Evolutionary conservation across 176 grass and related monocot genomes (phyloP), one percentile per base, ranked within the genome.

Genomic region (Oryza glumipatula): DNA sequence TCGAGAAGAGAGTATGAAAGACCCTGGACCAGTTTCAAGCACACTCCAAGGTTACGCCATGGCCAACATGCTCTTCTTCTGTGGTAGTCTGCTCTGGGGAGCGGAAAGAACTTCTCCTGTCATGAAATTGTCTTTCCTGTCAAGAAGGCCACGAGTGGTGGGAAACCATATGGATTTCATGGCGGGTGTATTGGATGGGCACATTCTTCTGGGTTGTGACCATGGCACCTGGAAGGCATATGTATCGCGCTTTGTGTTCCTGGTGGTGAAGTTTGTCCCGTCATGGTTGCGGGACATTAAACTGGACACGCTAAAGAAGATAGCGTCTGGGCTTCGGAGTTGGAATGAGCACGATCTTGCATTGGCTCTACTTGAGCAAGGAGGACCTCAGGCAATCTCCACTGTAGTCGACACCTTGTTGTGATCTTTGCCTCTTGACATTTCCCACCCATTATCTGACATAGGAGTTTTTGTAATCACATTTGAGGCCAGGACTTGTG

Each of bases 141-240:
- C 79, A 65, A 99, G 91, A 76, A 91, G 96, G 63, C 83, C 85
- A 3, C 83, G 93, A 47, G 89, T 99, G 79, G 91, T 92, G 39
- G 86, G 86, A 61, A 89, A 68, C 68, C 93, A 99, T 82, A 99
- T 99, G 96, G 96, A 96, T 65, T 99, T 99, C 81, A 91, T 99
- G 21, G 93, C 85, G 7, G 91, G 80, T 17, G 96, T 92, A 33
- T 76, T 96, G 86, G 94, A 91, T 23, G 96, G 93, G 13, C 88
- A 92, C 78, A 89, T 99, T 68, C 80, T 94, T 13, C 80, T 99
- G 28, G 93, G 94, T n/a, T 99, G 96, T 24, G 79, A 96, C 73
- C 91, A 89, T 4, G 86, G 93, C 44, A 96, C 89, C 24, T 96
- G 94, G 96, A 94, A 96, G 64, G 90, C 94, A 9, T 95, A 96